Base-by-base conservation (phyloP, 2,329 filamentous ascomycete species). In the Colletotrichum nymphaeae region DNA sequence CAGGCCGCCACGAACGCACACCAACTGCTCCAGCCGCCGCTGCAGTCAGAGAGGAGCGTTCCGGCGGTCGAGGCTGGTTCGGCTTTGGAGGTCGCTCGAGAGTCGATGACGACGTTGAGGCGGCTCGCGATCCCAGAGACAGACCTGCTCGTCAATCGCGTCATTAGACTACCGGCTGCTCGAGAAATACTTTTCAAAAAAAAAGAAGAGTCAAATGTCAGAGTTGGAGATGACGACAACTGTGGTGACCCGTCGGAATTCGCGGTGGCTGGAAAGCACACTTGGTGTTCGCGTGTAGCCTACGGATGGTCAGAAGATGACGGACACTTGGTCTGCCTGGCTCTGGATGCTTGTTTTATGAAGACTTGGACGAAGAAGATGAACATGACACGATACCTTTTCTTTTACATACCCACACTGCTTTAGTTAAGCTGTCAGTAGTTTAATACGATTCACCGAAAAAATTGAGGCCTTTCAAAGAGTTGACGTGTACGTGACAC, bases 21-120 rank as follows among this genome's bases (percentile, higher is more conserved):
- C 75, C 76, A 11, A 53, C 67, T 24, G 65, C 55, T 28, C 75
- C 75, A 9, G 32, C 70, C 11, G 52, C 22, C 4, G 69, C 68
- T 4, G 74, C 64, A n/a, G 62, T 69, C 12, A 57, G 69, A 37
- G 67, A 72, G 19, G 53, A 67, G 14, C 64, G 57, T 1, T 42
- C 49, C 19, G 46, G 57, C 19, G 28, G 68, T 24, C 67, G 67
- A 42, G 62, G 74, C 26, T 76, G 66, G 67, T 75, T 74, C 26
- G 66, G 74, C 3, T 69, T 74, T 4, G 69, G 42, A 49, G 42
- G 74, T 32, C 64, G 75, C 16, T 66, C 68, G 14, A 67, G 57
- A 11, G 52, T 52, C 11, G 52, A 63, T 22, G 74, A 76, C 30
- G 75, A 76, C 19, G 30, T 76, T 26, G 75, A 76, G 63, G 69